Evolutionary conservation across 2,329 filamentous ascomycete species (phyloP).

Genomic region (Fusarium nelsonii): DNA sequence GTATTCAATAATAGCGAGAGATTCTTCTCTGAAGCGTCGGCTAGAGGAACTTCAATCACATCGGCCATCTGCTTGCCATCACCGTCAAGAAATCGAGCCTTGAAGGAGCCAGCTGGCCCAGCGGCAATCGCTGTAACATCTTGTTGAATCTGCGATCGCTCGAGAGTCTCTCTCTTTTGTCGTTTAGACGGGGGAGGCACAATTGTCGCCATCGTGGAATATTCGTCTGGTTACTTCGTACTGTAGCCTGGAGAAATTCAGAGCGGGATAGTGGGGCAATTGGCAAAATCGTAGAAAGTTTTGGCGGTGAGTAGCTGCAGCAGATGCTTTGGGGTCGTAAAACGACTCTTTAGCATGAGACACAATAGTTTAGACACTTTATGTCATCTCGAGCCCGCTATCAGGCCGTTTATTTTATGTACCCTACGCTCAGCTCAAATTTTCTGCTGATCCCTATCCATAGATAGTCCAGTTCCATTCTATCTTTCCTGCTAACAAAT

Average conservation of each 20-base stretch:
- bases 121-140: constrained; percentile 74
- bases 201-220: constrained; percentile 77
- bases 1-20: constrained; percentile 89
- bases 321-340: neutral
- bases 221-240: constrained; percentile 8
- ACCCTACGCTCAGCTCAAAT: neutral
- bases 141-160: constrained; percentile 79
- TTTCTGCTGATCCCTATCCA: too few relatives aligned
- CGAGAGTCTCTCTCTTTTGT: constrained; percentile 80
- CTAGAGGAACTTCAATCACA: constrained; percentile 80
- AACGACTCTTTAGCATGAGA: neutral
- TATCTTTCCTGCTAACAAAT: constrained; percentile 37
- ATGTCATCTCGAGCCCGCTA: neutral
- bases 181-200: constrained; percentile 89
- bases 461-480: neutral
- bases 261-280: constrained; percentile 47
- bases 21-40: constrained; percentile 89
- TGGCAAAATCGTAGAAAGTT: constrained; percentile 50
- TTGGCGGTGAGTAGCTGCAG: constrained; percentile 49
- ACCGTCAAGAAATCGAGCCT: constrained; percentile 89
- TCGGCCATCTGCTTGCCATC: constrained; percentile 78
- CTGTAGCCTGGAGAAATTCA: constrained; percentile 25
- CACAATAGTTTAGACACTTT: neutral
- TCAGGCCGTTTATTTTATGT: neutral
- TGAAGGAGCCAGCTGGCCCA: constrained; percentile 79